Percentiles rank a stretch among this genome's conserved stretches.
Evolutionary conservation across 768 basidiomycete genomes (phyloP).

Genomic region (Coprinellus micaceus): DNA sequence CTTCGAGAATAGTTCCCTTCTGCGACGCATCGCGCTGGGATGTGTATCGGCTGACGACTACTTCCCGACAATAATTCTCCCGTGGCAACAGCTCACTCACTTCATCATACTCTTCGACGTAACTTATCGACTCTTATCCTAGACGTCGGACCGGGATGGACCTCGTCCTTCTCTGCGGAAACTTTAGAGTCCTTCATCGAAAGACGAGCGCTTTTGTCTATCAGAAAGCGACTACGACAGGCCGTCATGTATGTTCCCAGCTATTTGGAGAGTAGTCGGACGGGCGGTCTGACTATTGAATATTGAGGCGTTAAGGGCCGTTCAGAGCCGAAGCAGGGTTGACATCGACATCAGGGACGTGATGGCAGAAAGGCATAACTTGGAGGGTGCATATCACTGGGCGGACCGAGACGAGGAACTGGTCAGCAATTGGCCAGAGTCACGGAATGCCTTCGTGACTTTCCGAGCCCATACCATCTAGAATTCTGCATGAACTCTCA

Average conservation of each 20-base stretch:
- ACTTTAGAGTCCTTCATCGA: not conserved
- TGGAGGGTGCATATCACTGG: not conserved
- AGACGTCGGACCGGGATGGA: not conserved
- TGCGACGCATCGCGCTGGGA: not conserved
- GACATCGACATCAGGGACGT: not conserved
- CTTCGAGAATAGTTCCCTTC: not conserved
- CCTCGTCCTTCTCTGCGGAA: not conserved
- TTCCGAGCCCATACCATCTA: no score
- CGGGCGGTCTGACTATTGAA: not conserved
- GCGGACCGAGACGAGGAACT: not conserved
- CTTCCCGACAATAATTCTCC: not conserved
- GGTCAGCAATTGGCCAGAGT: not conserved
- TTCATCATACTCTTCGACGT: not conserved
- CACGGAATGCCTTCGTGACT: not conserved
- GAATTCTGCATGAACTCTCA: no score
- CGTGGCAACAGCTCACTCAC: not conserved
- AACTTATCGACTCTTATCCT: not conserved
- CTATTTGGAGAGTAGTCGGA: not conserved
- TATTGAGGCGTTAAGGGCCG: not conserved
- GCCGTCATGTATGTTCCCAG: not conserved
- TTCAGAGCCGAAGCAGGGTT: not conserved
- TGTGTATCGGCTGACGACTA: not conserved
- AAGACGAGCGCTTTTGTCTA: not conserved
- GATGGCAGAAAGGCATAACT: not conserved
- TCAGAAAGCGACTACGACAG: not conserved